Evolutionary conservation across 257 asterid genomes (phyloP).

Genomic region (Lithospermum erythrorhizon): DNA sequence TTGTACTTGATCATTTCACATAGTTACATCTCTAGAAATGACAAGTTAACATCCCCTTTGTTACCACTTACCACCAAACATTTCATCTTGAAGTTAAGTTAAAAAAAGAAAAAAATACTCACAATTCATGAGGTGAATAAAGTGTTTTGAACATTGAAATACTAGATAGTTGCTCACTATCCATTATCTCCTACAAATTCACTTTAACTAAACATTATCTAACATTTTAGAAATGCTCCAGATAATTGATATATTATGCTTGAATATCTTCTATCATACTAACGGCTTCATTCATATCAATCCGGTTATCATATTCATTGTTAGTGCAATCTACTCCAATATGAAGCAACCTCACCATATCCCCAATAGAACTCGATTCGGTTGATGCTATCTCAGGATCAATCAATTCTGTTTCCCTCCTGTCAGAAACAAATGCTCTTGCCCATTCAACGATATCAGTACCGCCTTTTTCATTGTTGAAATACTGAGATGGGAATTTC

Average conservation of each 20-base stretch:
- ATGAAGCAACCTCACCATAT: constrained; percentile 46
- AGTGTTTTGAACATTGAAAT: too few relatives aligned
- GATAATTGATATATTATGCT: constrained; percentile 2
- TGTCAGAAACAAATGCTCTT: constrained; percentile 31
- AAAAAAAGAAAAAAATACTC: too few relatives aligned
- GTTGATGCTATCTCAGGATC: constrained; percentile 55
- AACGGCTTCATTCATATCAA: constrained; percentile 61
- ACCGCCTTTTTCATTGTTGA: constrained; percentile 67
- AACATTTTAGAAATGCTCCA: constrained; percentile 10
- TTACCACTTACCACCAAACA: too few relatives aligned
- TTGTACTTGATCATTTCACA: too few relatives aligned
- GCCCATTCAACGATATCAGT: constrained; percentile 71
- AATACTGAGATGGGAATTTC: constrained; percentile 74
- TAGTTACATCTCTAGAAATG: too few relatives aligned
- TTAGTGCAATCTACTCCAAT: constrained; percentile 59
- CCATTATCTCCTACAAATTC: too few relatives aligned
- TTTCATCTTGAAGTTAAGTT: too few relatives aligned
- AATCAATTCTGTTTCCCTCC: constrained; percentile 36
- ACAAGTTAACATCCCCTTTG: too few relatives aligned
- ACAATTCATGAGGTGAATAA: too few relatives aligned
- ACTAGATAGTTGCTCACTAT: too few relatives aligned
- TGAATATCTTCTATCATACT: constrained; percentile 52
- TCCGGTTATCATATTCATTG: constrained; percentile 29
- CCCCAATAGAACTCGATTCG: constrained; percentile 14
- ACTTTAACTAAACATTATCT: neutral